phyloP scores from a whole-genome alignment of 371 early-diverging fungal species.

The Mortierella sp. region DNA sequence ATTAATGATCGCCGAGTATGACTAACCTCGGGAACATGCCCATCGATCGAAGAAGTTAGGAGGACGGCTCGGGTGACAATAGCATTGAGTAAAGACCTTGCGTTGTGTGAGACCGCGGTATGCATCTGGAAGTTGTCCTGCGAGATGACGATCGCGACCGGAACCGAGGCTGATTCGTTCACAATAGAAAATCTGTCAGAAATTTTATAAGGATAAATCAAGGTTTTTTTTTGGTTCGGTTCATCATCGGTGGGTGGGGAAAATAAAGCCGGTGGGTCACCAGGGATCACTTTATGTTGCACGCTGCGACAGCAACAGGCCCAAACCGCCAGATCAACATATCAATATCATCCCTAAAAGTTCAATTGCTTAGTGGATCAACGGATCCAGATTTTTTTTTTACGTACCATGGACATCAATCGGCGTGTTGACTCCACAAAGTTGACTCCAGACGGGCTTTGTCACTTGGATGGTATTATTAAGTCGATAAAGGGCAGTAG shows the following conservation, averaged over 20 bases:
- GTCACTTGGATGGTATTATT: conserved; percentile 50
- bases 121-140: conserved; percentile 40
- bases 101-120: conserved; percentile 11
- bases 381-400: neutral
- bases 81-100: conserved; percentile 27
- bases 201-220: neutral
- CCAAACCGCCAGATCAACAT: neutral
- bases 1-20: neutral
- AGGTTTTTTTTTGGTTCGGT: conserved; percentile 5
- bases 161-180: conserved; percentile 58
- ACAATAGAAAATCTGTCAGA: conserved; percentile 2
- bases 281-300: neutral
- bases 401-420: conserved; percentile 28
- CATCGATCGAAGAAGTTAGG: conserved; percentile 54
- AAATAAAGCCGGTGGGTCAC: conserved; percentile 3
- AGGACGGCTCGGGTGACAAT: conserved; percentile 44
- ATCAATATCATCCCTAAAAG: neutral
- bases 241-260: neutral
- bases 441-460: conserved; percentile 36
- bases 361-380: conserved; percentile 2
- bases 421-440: conserved; percentile 18
- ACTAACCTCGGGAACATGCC: conserved; percentile 47
- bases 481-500: conserved; percentile 16
- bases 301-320: neutral
- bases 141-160: conserved; percentile 52